A percentile compares a stretch with the other conserved stretches of the same genome.
phyloP scores from a whole-genome alignment of 1,284 basidiomycete genomes.

The Cutaneotrichosporon cavernicola region DNA sequence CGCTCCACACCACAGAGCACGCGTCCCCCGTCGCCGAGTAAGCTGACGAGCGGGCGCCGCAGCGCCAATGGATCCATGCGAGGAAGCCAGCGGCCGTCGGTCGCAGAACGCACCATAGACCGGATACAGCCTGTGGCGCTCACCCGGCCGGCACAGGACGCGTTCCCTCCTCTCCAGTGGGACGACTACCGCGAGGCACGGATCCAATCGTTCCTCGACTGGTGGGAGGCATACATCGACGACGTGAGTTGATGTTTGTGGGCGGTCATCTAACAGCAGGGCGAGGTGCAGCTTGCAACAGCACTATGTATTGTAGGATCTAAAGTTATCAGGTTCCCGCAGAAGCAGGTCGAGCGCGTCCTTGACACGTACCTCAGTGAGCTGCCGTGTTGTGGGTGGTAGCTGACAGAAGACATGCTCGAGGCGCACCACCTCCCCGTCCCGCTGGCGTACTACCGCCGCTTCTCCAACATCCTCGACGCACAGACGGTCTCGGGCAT shows the following conservation, averaged over 20 bases:
- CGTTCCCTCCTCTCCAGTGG: slow-evolving; percentile 17
- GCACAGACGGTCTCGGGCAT: slow-evolving; percentile 34
- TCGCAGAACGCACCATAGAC: slow-evolving; percentile 13
- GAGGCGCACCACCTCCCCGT: slow-evolving; percentile 34
- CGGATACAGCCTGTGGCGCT: slow-evolving; percentile 15
- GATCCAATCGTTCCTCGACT: slow-evolving; percentile 28
- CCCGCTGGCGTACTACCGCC: slow-evolving; percentile 40
- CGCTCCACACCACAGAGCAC: slow-evolving; percentile 27
- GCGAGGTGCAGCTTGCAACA: slow-evolving; percentile 46
- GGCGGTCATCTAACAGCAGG: slow-evolving; percentile 27
- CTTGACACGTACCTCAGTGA: slow-evolving; percentile 43
- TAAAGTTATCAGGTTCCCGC: slow-evolving; percentile 34
- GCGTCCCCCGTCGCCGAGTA: slow-evolving; percentile 15
- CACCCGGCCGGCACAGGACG: slow-evolving; percentile 17
- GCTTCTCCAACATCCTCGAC: slow-evolving; percentile 29
- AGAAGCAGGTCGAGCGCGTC: slow-evolving; percentile 36
- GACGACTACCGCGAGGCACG: slow-evolving; percentile 21
- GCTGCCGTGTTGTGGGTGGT: slow-evolving; percentile 6
- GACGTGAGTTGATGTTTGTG: slow-evolving; percentile 35
- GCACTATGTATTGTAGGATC: slow-evolving; percentile 35
- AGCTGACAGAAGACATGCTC: slow-evolving; percentile 37
- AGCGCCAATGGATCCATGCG: slow-evolving; percentile 10
- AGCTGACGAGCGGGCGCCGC: background rate
- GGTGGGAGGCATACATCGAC: slow-evolving; percentile 46
- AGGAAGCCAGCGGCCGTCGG: slow-evolving; percentile 18